phyloP scores from a whole-genome alignment of 139 green algal species.

The Tetraselmis chui region DNA sequence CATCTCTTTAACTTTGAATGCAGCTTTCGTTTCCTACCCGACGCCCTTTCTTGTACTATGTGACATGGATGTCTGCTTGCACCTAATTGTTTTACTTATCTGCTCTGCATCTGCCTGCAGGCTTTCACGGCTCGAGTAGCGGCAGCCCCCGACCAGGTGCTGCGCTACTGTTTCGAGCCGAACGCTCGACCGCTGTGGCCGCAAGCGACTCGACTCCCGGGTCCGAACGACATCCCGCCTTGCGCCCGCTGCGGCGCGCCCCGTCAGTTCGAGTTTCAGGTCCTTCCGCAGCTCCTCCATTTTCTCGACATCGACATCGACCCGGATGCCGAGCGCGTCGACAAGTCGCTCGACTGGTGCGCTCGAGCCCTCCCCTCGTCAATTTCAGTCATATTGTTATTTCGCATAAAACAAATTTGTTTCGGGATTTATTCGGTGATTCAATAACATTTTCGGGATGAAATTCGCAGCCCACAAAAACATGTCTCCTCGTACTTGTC shows the following conservation, averaged over 20 bases:
- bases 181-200: slow-evolving; percentile 61
- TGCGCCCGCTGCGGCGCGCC: slow-evolving; percentile 10
- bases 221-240: slow-evolving; percentile 4
- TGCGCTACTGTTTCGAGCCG: slow-evolving; percentile 72
- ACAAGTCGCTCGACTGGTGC: slow-evolving; percentile 54
- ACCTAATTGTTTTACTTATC: too few relatives aligned
- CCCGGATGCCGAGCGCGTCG: slow-evolving; percentile 10
- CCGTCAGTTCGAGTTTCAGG: slow-evolving; percentile 24
- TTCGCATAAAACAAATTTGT: too few relatives aligned
- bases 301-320: slow-evolving; percentile 53
- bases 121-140: slow-evolving; percentile 30
- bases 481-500: too few relatives aligned
- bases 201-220: slow-evolving; percentile 21
- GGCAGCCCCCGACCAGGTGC: slow-evolving; percentile 32
- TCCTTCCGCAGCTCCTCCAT: slow-evolving; percentile 69
- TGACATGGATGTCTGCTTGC: too few relatives aligned
- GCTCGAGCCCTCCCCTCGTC: too few relatives aligned
- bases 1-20: too few relatives aligned
- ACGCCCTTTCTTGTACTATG: too few relatives aligned
- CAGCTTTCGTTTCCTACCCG: too few relatives aligned
- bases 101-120: background rate
- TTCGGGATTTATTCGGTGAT: too few relatives aligned
- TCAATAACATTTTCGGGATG: too few relatives aligned
- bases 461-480: too few relatives aligned
- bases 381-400: too few relatives aligned